Evolutionary conservation across 2,329 filamentous ascomycete species (phyloP).

Genomic region (Onygenales sp.): DNA sequence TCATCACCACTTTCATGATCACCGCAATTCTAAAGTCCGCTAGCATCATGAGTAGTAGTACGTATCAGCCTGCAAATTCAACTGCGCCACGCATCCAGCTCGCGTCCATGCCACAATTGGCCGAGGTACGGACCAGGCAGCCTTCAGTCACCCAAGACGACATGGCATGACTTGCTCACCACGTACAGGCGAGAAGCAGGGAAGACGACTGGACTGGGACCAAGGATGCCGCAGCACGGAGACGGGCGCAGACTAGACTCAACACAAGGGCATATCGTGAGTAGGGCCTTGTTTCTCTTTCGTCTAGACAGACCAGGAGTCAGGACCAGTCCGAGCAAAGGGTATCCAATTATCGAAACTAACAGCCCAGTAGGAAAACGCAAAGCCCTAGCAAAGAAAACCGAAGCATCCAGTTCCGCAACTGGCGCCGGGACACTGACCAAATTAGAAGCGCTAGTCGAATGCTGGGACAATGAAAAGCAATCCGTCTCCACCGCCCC

Average conservation of each 20-base stretch:
- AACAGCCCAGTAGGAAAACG: constrained; percentile 22
- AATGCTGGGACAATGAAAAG: constrained; percentile 26
- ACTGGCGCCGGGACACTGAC: constrained; percentile 9
- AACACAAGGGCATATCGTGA: constrained; percentile 39
- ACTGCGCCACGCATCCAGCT: constrained; percentile 20
- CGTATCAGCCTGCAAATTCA: neutral
- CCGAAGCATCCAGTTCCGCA: constrained; percentile 12
- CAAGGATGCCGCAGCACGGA: constrained; percentile 32
- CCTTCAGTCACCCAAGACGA: constrained; percentile 8
- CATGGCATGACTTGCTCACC: constrained; percentile 21
- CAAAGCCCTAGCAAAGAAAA: constrained; percentile 17
- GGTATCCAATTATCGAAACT: constrained; percentile 11
- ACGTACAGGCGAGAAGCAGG: constrained; percentile 24
- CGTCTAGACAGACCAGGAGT: no score
- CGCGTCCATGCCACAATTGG: constrained; percentile 27
- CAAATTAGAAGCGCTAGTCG: constrained; percentile 22
- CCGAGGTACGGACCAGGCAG: constrained; percentile 23
- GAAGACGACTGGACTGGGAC: constrained; percentile 41
- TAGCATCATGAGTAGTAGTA: no score
- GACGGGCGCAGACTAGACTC: constrained; percentile 37
- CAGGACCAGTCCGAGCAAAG: no score
- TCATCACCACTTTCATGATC: neutral
- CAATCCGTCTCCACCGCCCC: constrained; percentile 23
- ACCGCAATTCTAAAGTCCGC: no score
- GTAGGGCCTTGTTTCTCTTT: constrained; percentile 12